Percentiles rank a stretch among this genome's conserved stretches.
Evolutionary conservation across 345 rosid genomes (phyloP).

Genomic region (Murraya paniculata): DNA sequence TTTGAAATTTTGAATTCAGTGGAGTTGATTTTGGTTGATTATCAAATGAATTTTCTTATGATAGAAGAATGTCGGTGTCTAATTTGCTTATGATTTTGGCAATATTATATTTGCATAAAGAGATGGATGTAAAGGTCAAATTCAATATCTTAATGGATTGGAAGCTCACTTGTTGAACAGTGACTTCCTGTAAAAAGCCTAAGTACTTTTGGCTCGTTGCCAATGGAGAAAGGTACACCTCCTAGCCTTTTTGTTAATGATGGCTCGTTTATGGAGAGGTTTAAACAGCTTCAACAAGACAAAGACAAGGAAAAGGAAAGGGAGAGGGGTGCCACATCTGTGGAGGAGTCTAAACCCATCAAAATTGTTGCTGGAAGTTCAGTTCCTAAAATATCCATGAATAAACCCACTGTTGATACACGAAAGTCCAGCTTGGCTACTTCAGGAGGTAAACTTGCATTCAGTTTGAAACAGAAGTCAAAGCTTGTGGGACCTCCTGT

Average conservation of each 20-base stretch:
- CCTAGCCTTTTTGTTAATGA: conserved; percentile 86
- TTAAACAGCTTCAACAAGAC: conserved; percentile 88
- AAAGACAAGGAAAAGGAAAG: conserved; percentile 48
- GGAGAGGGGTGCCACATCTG: conserved; percentile 22
- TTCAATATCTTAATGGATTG: conserved; percentile 40
- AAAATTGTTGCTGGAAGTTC: conserved; percentile 48
- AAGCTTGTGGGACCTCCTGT: conserved; percentile 83
- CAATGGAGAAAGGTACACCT: conserved; percentile 78
- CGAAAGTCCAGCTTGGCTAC: conserved; percentile 34
- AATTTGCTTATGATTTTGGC: background rate
- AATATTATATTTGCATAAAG: background rate
- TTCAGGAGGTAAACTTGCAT: conserved; percentile 86
- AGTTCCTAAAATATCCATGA: conserved; percentile 39
- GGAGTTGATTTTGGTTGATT: background rate
- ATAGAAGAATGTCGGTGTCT: background rate
- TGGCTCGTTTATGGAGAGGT: conserved; percentile 99
- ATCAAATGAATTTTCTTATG: background rate
- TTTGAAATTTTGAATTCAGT: background rate
- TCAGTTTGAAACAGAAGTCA: conserved; percentile 95
- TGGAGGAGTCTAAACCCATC: conserved; percentile 67
- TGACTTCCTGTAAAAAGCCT: conserved; percentile 29
- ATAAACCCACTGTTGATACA: conserved; percentile 37
- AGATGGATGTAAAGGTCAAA: background rate
- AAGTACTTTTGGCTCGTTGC: conserved; percentile 29
- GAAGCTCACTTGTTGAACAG: conserved; percentile 64